Base-by-base conservation (phyloP, 164 flowering plant species). In the Berberis thunbergii region DNA sequence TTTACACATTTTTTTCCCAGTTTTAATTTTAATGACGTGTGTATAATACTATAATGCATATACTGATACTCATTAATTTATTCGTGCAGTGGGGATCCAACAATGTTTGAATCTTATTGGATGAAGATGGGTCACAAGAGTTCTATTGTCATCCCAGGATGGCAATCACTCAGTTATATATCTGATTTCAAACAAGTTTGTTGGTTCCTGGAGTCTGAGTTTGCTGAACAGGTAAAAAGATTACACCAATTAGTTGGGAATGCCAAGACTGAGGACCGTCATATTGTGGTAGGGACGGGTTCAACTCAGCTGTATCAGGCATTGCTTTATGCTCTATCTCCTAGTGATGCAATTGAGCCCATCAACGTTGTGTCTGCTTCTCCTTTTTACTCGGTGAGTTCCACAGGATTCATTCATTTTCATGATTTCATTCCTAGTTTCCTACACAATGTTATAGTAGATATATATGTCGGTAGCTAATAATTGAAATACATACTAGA, bases 221-320 rank as follows among this genome's bases (percentile, higher is more conserved):
- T 95, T 43, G 91, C 79, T 4, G 69, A 76, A 5, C 77, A 81
- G 64, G 61, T 89, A 8, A 66, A 50, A 7, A 70, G 88, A 49
- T 49, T 89, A 41, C 99, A 95, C 69, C 63, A 62, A 1, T 53
- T 81, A 48, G 99, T 95, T 0, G 95, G 96, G 0, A 95, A 95
- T 64, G 97, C 99, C 0, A 70, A 78, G 26, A 80, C 94, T 0
- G 79, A 82, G 2, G 86, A 67, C 54, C 82, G 78, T 0, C 69
- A 86, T 63, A 80, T 91, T 41, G 84, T 95, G 8, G 98, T 91
- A 3, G 99, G 98, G 8, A 91, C 96, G 0, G 99, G 99, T 38
- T 89, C 99, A 0, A 76, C 90, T 0, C 99, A 95, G 77, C 89
- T 95, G 26, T 82, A 65, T 63, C 84, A 82, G 70, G 97, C 97